Conservation (phyloP, 31 red algal species). For the Porphyra umbilicalis region DNA sequence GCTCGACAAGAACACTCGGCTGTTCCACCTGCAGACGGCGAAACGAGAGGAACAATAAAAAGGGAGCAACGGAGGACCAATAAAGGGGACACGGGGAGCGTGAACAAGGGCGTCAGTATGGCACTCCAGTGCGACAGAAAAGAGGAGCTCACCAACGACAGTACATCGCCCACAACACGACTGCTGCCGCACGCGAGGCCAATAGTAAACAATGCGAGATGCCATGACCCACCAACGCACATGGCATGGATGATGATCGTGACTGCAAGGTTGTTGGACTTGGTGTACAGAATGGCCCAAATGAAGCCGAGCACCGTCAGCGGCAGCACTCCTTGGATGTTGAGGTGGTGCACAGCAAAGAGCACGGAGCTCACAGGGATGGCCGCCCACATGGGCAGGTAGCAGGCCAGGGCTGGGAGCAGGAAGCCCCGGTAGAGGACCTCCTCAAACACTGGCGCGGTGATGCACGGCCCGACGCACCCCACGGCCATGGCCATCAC, state of each 20-base stretch:
- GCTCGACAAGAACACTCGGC: slow-evolving; percentile 86
- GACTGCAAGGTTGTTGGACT: slow-evolving; percentile 73
- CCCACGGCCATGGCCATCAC: slow-evolving; percentile 95
- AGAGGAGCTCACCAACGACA: too few relatives aligned
- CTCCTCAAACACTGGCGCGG: slow-evolving; percentile 99
- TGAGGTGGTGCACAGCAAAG: slow-evolving; percentile 95
- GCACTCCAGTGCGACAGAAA: too few relatives aligned
- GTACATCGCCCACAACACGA: too few relatives aligned
- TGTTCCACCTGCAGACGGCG: slow-evolving; percentile 47
- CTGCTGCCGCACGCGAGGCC: not conserved
- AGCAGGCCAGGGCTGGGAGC: slow-evolving; percentile 75
- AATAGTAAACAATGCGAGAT: not conserved
- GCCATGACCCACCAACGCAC: slow-evolving; percentile 12
- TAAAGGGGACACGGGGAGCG: too few relatives aligned
- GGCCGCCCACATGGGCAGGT: slow-evolving; percentile 87
- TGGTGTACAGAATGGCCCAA: slow-evolving; percentile 89
- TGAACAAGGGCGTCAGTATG: too few relatives aligned
- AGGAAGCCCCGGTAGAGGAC: slow-evolving; percentile 94
- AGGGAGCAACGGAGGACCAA: not conserved
- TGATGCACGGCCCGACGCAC: slow-evolving; percentile 90
- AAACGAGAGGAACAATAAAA: not conserved
- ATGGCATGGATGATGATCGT: slow-evolving; percentile 94
- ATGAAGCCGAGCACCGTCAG: slow-evolving; percentile 87
- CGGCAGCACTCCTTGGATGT: slow-evolving; percentile 80
- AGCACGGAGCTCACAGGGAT: slow-evolving; percentile 90